phyloP scores from a whole-genome alignment of 495 filamentous ascomycete genomes.

The Cercophora newfieldiana region DNA sequence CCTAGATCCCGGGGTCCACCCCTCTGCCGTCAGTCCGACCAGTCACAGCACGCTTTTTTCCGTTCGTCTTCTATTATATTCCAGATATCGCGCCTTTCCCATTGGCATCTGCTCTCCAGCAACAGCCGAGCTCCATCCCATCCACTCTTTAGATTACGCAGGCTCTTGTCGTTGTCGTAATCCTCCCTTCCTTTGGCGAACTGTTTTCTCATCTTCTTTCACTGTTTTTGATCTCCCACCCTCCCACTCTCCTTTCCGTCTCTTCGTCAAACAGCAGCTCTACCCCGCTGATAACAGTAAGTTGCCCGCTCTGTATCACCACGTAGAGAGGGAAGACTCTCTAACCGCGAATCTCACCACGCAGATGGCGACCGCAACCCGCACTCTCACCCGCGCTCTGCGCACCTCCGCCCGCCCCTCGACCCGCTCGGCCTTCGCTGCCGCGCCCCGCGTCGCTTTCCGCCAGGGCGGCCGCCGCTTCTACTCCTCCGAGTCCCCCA shows the following conservation, averaged over 20 bases:
- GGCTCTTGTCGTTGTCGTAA: background rate
- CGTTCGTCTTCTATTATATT: background rate
- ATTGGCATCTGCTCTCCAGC: constrained; percentile 1
- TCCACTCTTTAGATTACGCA: constrained; percentile 37
- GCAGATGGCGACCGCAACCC: constrained; percentile 51
- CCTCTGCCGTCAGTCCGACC: background rate
- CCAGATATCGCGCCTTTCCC: background rate
- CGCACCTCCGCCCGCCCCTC: constrained; percentile 56
- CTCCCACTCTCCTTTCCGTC: background rate
- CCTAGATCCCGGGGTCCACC: background rate
- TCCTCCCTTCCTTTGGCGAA: background rate
- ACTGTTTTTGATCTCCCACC: background rate
- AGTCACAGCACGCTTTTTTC: constrained; percentile 2
- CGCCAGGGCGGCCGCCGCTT: constrained; percentile 67
- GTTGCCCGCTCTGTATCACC: constrained; percentile 1
- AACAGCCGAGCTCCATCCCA: constrained; percentile 19
- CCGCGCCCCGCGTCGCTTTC: constrained; percentile 58
- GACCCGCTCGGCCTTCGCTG: constrained; percentile 48
- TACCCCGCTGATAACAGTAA: background rate
- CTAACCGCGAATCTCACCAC: constrained; percentile 4
- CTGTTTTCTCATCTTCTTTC: background rate
- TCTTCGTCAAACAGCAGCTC: background rate
- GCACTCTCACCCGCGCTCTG: constrained; percentile 58
- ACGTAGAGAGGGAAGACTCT: background rate
- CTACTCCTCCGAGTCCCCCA: constrained; percentile 70